Percentiles rank a stretch among this genome's conserved stretches.
phyloP scores from a whole-genome alignment of 2,329 filamentous ascomycete species.

The Stemphylium beticola region DNA sequence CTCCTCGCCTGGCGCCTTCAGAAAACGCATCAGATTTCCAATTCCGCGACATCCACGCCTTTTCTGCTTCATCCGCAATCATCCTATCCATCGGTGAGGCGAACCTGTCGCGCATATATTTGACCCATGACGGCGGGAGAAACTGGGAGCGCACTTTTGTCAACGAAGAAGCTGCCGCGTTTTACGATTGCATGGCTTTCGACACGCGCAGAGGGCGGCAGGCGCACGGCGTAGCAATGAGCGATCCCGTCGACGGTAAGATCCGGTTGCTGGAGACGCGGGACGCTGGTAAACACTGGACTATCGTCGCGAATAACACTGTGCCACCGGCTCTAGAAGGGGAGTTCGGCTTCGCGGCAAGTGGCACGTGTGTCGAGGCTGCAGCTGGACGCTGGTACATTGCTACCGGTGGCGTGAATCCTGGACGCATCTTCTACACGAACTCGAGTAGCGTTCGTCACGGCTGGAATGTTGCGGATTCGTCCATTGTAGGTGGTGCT shows the following conservation, averaged over 20 bases:
- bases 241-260: conserved; percentile 37
- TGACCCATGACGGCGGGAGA: conserved; percentile 28
- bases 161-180: conserved; percentile 32
- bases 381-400: conserved; percentile 38
- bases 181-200: conserved; percentile 41
- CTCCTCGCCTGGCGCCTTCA: conserved; percentile 18
- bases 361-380: conserved; percentile 36
- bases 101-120: conserved; percentile 32
- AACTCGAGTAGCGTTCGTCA: conserved; percentile 7
- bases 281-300: conserved; percentile 32
- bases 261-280: conserved; percentile 38
- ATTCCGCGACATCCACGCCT: conserved; percentile 40
- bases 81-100: conserved; percentile 36
- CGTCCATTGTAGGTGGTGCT: conserved; percentile 28
- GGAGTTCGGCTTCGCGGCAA: conserved; percentile 36
- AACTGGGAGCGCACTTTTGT: conserved; percentile 32
- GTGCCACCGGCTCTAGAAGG: conserved; percentile 30
- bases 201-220: conserved; percentile 17
- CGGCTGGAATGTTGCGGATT: conserved; percentile 30
- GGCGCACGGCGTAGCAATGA: conserved; percentile 33
- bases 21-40: conserved; percentile 32
- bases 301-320: conserved; percentile 13
- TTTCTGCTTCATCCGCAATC: conserved; percentile 24
- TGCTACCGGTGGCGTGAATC: conserved; percentile 33
- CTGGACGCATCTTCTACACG: conserved; percentile 32